phyloP scores from a whole-genome alignment of 2,329 filamentous ascomycete genomes.

The Penicillium italicum region DNA sequence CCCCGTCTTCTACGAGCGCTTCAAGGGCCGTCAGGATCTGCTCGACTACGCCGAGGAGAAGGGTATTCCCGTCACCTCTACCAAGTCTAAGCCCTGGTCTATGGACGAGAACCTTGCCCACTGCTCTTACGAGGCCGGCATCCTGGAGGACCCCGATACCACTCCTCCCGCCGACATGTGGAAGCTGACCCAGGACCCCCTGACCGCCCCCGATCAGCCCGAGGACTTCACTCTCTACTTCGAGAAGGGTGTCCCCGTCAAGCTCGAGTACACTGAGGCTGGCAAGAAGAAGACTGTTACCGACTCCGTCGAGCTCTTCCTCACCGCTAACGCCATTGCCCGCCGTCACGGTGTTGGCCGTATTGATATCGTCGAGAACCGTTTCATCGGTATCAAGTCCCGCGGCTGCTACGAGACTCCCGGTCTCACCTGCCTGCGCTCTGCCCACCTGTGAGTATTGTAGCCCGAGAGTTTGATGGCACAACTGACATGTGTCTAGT shows the following conservation, averaged over 20 bases:
- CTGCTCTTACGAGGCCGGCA: conserved; percentile 70
- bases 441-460: conserved; percentile 47
- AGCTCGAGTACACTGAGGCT: conserved; percentile 57
- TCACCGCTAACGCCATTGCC: conserved; percentile 67
- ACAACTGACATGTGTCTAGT: conserved; percentile 15
- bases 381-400: conserved; percentile 75
- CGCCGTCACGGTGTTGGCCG: conserved; percentile 70
- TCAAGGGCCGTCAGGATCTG: conserved; percentile 49
- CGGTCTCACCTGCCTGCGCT: conserved; percentile 33
- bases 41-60: conserved; percentile 49
- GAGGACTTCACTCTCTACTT: conserved; percentile 70
- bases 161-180: conserved; percentile 75
- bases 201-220: conserved; percentile 66
- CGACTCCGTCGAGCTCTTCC: conserved; percentile 69
- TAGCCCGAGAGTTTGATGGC: conserved; percentile 37
- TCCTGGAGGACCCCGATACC: conserved; percentile 51
- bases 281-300: conserved; percentile 55
- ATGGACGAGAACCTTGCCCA: conserved; percentile 60
- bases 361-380: conserved; percentile 80
- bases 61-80: conserved; percentile 48
- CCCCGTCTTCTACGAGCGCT: conserved; percentile 48
- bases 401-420: conserved; percentile 71
- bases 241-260: conserved; percentile 69
- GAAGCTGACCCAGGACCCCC: conserved; percentile 64
- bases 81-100: conserved; percentile 51